Evolutionary conservation across 164 flowering plant genomes (phyloP), one percentile per base, ranked within the genome.

Genomic region (Macadamia tetraphylla): DNA sequence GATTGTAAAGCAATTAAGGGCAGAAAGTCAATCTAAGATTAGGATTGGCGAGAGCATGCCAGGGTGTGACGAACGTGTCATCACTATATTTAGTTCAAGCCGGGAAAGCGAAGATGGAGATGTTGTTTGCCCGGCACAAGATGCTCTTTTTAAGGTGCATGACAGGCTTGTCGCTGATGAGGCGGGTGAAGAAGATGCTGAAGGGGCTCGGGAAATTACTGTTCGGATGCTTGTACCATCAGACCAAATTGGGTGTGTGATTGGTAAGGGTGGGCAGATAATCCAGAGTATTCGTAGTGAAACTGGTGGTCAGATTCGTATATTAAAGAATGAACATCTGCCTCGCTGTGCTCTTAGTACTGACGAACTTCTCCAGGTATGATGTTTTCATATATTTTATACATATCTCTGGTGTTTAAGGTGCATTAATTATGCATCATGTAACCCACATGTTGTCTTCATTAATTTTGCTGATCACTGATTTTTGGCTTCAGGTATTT

Each of bases 251-350:
- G 98, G 99, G 29, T 89, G 97, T 74, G 64, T 95, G 59, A 87
- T 92, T 79, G 99, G 99, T 23, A 95, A 92, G 77, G 99, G 99
- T 70, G 99, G 99, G 10, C 92, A 87, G 71, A 88, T 95, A 66
- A 87, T 92, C 68, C 96, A 90, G 74, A 84, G 71, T 53, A 90
- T 95, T 64, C 92, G 97, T 10, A 82, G 78, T 81, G 99, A 95
- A 9, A 88, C 90, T 53, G 93, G 94, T 58, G 96, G 98, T 40
- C 94, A 90, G 71, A 83, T 92, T 77, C 93, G 97, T 64, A 92
- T 94, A 71, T 75, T 95, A 29, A 95, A 92, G 81, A 95, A 89
- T 72, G 88, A 85, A 9, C 92, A 95, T 71, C 77, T 95, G 64
- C 99, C 99, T 67, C 59, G 84, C 58, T 92, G 97, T 83, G 97